Conservation (phyloP, 345 rosid species). For the Chamaenerion angustifolium region DNA sequence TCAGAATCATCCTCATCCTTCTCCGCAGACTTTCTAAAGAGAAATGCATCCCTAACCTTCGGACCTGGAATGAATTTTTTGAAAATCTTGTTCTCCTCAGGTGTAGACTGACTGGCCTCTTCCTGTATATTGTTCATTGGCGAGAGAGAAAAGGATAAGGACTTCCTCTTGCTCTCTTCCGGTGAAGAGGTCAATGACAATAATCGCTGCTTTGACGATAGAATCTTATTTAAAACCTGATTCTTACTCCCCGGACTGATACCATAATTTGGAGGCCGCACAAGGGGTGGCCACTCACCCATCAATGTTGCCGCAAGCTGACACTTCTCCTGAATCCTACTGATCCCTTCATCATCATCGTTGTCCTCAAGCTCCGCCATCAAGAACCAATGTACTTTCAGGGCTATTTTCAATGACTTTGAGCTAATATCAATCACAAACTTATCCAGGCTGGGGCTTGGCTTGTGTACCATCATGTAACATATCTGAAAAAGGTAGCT, state of each 20-base stretch:
- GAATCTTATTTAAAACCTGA: slow-evolving; percentile 67
- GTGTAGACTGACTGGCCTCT: slow-evolving; percentile 49
- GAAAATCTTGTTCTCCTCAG: slow-evolving; percentile 75
- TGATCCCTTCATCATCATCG: slow-evolving; percentile 90
- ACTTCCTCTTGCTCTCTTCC: slow-evolving; percentile 37
- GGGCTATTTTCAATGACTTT: slow-evolving; percentile 68
- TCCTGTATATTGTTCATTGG: slow-evolving; percentile 43
- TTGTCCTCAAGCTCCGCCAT: slow-evolving; percentile 93
- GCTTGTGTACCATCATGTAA: slow-evolving; percentile 90
- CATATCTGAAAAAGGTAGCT: slow-evolving; percentile 92
- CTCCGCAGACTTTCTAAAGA: slow-evolving; percentile 87
- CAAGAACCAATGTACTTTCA: slow-evolving; percentile 98
- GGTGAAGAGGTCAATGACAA: slow-evolving; percentile 76
- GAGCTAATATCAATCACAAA: slow-evolving; percentile 85
- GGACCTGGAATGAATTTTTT: slow-evolving; percentile 89
- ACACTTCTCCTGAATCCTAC: slow-evolving; percentile 96
- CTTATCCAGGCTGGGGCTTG: slow-evolving; percentile 97
- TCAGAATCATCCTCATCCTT: slow-evolving; percentile 84
- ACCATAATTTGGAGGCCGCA: slow-evolving; percentile 31
- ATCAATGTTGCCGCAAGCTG: slow-evolving; percentile 91
- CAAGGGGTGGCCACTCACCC: slow-evolving; percentile 89
- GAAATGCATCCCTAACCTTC: slow-evolving; percentile 83
- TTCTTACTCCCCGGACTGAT: slow-evolving; percentile 79
- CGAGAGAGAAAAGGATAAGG: slow-evolving; percentile 56
- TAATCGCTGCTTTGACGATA: slow-evolving; percentile 81